Conservation (phyloP, 176 grass and related monocot genomes). For the Cymbopogon citratus region DNA sequence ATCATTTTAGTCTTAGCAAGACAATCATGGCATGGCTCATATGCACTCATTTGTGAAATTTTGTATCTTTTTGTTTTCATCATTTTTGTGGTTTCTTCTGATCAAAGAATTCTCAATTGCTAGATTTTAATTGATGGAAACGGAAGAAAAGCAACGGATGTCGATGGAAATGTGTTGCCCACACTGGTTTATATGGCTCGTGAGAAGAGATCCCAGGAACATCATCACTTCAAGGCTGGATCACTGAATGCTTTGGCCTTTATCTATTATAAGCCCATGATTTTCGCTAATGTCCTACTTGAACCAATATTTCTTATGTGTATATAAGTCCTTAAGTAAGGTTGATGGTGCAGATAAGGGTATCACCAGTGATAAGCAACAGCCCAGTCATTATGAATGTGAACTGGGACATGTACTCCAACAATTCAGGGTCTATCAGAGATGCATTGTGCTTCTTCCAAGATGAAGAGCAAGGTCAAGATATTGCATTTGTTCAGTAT, state of each 20-base stretch:
- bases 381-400: conserved; percentile 65
- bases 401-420: conserved; percentile 88
- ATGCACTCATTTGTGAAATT: background rate
- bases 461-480: conserved; percentile 57
- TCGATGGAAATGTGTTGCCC: conserved; percentile 46
- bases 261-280: background rate
- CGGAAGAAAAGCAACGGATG: conserved; percentile 31
- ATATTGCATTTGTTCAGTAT: conserved; percentile 63
- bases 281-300: background rate
- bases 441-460: conserved; percentile 71
- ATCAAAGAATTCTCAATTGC: conserved; percentile 17
- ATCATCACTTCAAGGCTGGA: conserved; percentile 86
- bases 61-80: background rate
- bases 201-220: conserved; percentile 51
- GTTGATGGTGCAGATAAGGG: conserved; percentile 52
- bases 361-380: conserved; percentile 68
- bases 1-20: background rate
- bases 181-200: conserved; percentile 70
- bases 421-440: conserved; percentile 57
- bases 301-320: conserved; percentile 1
- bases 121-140: conserved; percentile 61
- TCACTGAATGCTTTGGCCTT: conserved; percentile 47
- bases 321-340: conserved; percentile 15
- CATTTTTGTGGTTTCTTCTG: conserved; percentile 16
- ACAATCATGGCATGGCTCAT: conserved; percentile 1